Conservation (phyloP, 2,329 filamentous ascomycete genomes). For the Exophiala phaeomuriformis region DNA sequence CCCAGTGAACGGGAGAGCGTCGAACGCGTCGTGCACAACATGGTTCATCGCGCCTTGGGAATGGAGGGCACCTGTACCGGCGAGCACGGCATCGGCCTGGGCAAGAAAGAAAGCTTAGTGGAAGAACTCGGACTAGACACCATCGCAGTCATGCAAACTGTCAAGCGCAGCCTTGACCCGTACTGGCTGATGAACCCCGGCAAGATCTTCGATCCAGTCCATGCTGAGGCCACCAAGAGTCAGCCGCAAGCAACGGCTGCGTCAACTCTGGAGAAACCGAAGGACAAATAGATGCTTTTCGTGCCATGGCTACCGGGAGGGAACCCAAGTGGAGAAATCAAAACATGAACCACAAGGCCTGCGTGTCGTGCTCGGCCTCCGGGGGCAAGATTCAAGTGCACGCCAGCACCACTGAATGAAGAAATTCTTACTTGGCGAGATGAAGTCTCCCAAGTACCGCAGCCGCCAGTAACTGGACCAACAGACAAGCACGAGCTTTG, state of each 20-base stretch:
- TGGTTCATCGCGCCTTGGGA: constrained; percentile 82
- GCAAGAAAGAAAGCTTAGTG: constrained; percentile 72
- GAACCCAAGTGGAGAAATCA: no score
- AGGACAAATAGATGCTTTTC: background rate
- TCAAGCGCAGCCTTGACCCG: constrained; percentile 78
- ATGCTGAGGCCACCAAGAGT: constrained; percentile 5
- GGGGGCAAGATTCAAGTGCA: no score
- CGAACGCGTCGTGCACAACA: constrained; percentile 74
- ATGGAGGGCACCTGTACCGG: constrained; percentile 55
- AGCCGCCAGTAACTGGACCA: no score
- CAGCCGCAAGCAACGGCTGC: constrained; percentile 16
- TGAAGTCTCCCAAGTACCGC: no score
- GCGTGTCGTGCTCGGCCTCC: no score
- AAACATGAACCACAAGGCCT: no score
- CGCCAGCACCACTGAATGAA: no score
- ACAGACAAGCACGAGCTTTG: background rate
- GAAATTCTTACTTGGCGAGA: no score
- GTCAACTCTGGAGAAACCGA: constrained; percentile 17
- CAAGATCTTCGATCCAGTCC: constrained; percentile 71
- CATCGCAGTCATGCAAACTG: constrained; percentile 71
- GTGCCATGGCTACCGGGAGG: background rate
- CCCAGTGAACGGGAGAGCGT: constrained; percentile 66
- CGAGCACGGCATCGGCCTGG: constrained; percentile 78
- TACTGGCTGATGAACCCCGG: constrained; percentile 86
- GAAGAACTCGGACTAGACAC: constrained; percentile 76